phyloP scores from a whole-genome alignment of 176 grass and related monocot genomes.

The Juncus inflexus region DNA sequence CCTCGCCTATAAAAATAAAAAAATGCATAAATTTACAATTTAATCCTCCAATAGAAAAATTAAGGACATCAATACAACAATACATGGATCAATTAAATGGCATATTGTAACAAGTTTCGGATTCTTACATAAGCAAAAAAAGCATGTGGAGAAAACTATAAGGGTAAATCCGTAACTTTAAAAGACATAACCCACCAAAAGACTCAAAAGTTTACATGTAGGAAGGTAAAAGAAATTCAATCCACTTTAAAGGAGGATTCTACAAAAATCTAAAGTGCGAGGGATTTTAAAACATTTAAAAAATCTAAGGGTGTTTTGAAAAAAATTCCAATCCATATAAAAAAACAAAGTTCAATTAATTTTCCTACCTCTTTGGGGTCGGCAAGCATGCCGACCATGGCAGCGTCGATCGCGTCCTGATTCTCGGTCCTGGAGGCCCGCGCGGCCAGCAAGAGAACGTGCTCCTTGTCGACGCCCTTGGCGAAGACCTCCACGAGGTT shows the following conservation, averaged over 20 bases:
- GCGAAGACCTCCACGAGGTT: conserved; percentile 83
- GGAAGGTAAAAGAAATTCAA: too few relatives aligned
- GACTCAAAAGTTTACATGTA: too few relatives aligned
- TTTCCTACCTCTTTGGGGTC: conserved; percentile 75
- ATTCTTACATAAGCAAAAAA: too few relatives aligned
- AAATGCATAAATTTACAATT: too few relatives aligned
- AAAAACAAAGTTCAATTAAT: background rate
- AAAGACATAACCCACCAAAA: too few relatives aligned
- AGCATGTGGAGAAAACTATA: too few relatives aligned
- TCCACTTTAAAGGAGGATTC: background rate
- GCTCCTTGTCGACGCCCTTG: conserved; percentile 78
- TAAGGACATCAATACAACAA: too few relatives aligned
- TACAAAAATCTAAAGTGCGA: background rate
- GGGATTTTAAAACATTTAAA: background rate
- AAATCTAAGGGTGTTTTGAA: too few relatives aligned
- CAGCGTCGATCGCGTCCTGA: conserved; percentile 95
- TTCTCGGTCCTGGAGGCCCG: conserved; percentile 83
- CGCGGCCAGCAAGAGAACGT: conserved; percentile 75
- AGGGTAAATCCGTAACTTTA: too few relatives aligned
- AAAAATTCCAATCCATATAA: background rate
- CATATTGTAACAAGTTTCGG: too few relatives aligned
- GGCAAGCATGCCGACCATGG: conserved; percentile 99
- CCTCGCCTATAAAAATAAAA: conserved; percentile 40
- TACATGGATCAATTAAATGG: too few relatives aligned
- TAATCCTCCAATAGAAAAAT: too few relatives aligned